phyloP scores from a whole-genome alignment of 2,329 filamentous ascomycete species.

The Stagonosporopsis vannaccii region DNA sequence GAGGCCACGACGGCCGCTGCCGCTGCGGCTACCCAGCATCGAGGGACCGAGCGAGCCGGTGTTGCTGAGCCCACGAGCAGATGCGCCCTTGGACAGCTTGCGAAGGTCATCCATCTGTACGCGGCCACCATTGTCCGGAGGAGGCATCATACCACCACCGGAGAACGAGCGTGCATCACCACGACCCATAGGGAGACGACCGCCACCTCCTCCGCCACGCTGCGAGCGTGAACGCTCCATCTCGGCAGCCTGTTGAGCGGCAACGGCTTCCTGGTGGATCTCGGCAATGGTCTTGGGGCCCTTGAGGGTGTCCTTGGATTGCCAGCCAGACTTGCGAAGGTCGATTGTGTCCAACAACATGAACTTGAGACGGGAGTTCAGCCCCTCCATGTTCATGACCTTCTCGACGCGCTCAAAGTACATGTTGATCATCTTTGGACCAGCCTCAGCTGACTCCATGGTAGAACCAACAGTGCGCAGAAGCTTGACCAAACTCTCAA shows the following conservation, averaged over 20 bases:
- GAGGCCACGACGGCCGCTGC: slow-evolving; percentile 80
- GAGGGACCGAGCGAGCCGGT: slow-evolving; percentile 75
- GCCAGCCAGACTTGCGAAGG: slow-evolving; percentile 78
- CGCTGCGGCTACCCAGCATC: slow-evolving; percentile 86
- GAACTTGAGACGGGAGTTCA: slow-evolving; percentile 89
- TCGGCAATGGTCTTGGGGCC: slow-evolving; percentile 96
- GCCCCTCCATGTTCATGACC: slow-evolving; percentile 76
- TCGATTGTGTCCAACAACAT: slow-evolving; percentile 97
- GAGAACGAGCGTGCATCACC: slow-evolving; percentile 89
- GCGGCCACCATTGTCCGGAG: slow-evolving; percentile 76
- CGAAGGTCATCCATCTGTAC: slow-evolving; percentile 92
- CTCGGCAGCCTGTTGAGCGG: slow-evolving; percentile 83
- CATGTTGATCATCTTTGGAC: slow-evolving; percentile 83
- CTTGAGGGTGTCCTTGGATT: slow-evolving; percentile 88
- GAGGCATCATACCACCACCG: slow-evolving; percentile 71
- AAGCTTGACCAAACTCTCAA: slow-evolving; percentile 94
- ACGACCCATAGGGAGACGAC: slow-evolving; percentile 77
- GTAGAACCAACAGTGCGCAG: slow-evolving; percentile 89
- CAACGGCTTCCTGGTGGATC: slow-evolving; percentile 82
- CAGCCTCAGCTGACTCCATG: slow-evolving; percentile 81
- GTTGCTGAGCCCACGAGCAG: slow-evolving; percentile 64
- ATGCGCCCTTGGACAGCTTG: slow-evolving; percentile 71
- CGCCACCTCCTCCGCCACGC: slow-evolving; percentile 75
- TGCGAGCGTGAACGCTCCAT: slow-evolving; percentile 64
- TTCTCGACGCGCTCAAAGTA: slow-evolving; percentile 90